A percentile compares a stretch with the other conserved stretches of the same genome.
Conservation (phyloP, 306 rosid species). For the Cicer yamashitae region DNA sequence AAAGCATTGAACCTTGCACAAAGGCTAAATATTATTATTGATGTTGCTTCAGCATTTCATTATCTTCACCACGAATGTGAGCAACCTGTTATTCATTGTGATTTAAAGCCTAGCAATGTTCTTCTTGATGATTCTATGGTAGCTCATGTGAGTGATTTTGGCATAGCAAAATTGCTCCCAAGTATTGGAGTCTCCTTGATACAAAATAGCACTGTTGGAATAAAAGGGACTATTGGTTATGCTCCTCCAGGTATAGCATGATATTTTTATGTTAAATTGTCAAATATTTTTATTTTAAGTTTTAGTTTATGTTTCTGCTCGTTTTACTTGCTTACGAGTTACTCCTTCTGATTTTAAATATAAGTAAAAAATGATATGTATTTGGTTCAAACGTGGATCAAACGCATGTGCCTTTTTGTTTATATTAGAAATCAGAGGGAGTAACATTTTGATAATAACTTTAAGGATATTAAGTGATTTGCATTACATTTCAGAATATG, state of each 20-base stretch:
- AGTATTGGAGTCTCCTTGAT: background rate
- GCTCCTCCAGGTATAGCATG: constrained; percentile 35
- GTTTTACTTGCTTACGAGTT: background rate
- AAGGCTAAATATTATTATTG: constrained; percentile 42
- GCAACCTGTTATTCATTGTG: constrained; percentile 35
- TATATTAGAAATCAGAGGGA: too few relatives aligned
- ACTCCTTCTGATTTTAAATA: too few relatives aligned
- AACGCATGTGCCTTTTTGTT: too few relatives aligned
- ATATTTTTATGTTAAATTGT: background rate
- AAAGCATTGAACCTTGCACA: constrained; percentile 18
- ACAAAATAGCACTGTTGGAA: constrained; percentile 33
- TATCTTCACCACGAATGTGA: constrained; percentile 47
- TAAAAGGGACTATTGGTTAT: constrained; percentile 44
- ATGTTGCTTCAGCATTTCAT: constrained; percentile 41
- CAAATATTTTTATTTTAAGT: background rate
- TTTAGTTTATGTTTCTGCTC: background rate
- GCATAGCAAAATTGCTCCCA: constrained; percentile 39
- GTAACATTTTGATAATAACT: background rate
- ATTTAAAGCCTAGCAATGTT: constrained; percentile 48
- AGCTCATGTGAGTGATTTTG: constrained; percentile 49
- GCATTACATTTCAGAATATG: constrained; percentile 42
- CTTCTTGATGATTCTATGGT: constrained; percentile 42
- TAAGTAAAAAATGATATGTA: too few relatives aligned
- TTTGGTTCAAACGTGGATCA: too few relatives aligned
- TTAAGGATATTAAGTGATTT: background rate